Evolutionary conservation across 331 rosid genomes (phyloP).

Genomic region (Stylosanthes scabra): DNA sequence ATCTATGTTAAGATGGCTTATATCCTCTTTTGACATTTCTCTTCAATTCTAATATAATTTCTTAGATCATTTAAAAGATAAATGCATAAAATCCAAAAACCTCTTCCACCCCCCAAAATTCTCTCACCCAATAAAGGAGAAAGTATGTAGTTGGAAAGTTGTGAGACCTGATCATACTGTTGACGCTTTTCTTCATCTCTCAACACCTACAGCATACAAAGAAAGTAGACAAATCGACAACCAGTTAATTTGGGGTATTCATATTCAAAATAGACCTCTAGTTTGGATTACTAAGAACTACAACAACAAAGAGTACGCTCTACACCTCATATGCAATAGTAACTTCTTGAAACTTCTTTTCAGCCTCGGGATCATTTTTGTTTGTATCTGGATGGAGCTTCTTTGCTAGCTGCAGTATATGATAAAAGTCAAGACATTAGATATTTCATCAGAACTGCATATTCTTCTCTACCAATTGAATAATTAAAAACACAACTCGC

Average conservation of each 20-base stretch:
- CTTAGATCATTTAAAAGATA: no score
- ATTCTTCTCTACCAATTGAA: background rate
- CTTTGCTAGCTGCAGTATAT: constrained; percentile 76
- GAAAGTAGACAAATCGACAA: background rate
- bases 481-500: constrained; percentile 17
- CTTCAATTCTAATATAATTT: no score
- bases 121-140: background rate
- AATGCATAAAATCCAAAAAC: no score
- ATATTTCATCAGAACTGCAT: constrained; percentile 6
- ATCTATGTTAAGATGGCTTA: no score
- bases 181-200: constrained; percentile 84
- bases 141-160: constrained; percentile 10
- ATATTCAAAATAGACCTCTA: constrained; percentile 1
- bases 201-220: constrained; percentile 59
- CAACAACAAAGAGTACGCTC: constrained; percentile 11
- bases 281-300: background rate
- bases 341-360: constrained; percentile 94
- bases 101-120: no score
- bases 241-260: constrained; percentile 9
- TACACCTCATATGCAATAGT: constrained; percentile 82
- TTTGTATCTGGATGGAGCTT: constrained; percentile 93
- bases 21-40: no score
- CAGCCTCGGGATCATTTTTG: constrained; percentile 85
- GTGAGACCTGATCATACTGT: constrained; percentile 78
- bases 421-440: constrained; percentile 14